Evolutionary conservation across 352 stramenopile genomes (phyloP).

Genomic region (Phytopythium montanum): DNA sequence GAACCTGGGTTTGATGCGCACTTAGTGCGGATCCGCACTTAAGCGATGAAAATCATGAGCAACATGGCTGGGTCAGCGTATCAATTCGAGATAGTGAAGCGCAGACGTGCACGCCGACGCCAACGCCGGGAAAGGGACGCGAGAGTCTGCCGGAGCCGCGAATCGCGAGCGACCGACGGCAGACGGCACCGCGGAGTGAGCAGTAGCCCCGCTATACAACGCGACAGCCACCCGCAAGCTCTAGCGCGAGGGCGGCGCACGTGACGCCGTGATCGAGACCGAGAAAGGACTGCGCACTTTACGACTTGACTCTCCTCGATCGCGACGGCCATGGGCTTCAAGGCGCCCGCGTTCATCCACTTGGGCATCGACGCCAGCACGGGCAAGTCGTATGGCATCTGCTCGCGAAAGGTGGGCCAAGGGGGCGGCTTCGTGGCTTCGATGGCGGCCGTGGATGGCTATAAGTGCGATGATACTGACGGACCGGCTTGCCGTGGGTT

Average conservation of each 20-base stretch:
- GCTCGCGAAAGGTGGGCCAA: constrained; percentile 68
- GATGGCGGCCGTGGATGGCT: too few species aligned
- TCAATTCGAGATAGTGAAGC: too few species aligned
- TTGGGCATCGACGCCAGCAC: constrained; percentile 81
- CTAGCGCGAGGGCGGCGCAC: neutral
- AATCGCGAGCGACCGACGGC: neutral
- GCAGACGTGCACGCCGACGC: too few species aligned
- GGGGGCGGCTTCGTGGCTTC: neutral
- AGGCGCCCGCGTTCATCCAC: constrained; percentile 69
- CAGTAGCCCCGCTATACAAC: neutral
- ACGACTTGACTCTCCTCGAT: neutral
- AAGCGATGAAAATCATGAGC: too few species aligned
- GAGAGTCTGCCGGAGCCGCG: too few species aligned
- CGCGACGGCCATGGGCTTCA: constrained; percentile 46
- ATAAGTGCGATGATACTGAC: too few species aligned
- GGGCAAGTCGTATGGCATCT: constrained; percentile 83
- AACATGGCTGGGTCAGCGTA: too few species aligned
- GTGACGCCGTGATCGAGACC: too few species aligned
- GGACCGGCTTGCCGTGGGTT: neutral
- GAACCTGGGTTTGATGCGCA: too few species aligned
- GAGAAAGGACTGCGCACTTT: constrained; percentile 4
- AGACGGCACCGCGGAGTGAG: neutral
- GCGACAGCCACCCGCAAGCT: neutral
- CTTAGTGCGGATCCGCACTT: too few species aligned
- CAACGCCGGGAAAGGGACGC: too few species aligned